Conservation (phyloP, 2,329 filamentous ascomycete genomes). For the Hymenoscyphus salicellus region DNA sequence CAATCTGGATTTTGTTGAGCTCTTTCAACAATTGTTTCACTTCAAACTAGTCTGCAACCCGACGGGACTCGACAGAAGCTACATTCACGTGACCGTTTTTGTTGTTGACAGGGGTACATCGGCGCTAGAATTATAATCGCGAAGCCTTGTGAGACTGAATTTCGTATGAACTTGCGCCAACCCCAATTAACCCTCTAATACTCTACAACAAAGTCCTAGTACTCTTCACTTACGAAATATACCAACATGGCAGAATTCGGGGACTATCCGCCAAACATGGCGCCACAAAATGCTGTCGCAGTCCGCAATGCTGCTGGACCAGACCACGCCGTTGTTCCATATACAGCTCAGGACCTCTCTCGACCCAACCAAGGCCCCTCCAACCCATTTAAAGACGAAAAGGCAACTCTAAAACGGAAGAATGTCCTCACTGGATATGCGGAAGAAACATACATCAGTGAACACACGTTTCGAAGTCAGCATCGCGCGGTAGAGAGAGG, state of each 20-base stretch:
- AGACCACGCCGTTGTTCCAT: conserved; percentile 60
- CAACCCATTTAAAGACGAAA: conserved; percentile 70
- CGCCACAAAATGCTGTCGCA: conserved; percentile 61
- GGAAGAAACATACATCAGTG: conserved; percentile 83
- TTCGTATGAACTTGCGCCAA: background rate
- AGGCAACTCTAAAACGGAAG: conserved; percentile 66
- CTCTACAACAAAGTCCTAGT: background rate
- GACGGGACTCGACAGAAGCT: no score
- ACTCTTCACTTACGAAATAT: background rate
- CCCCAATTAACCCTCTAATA: background rate
- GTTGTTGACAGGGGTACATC: background rate
- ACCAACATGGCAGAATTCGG: conserved; percentile 57
- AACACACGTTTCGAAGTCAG: conserved; percentile 83
- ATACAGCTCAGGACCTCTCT: conserved; percentile 70
- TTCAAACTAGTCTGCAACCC: no score
- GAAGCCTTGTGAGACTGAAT: background rate
- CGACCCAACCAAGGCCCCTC: conserved; percentile 64
- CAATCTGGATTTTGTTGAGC: conserved; percentile 14
- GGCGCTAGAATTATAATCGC: background rate
- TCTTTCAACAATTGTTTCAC: background rate
- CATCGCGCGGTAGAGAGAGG: conserved; percentile 78
- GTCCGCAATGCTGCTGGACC: conserved; percentile 53
- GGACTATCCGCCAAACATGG: conserved; percentile 65
- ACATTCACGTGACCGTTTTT: background rate
- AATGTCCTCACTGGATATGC: conserved; percentile 83